Evolutionary conservation across 2,329 filamentous ascomycete species (phyloP), one percentile per base, ranked within the genome.

Genomic region (Ceratocystiopsis minuta): DNA sequence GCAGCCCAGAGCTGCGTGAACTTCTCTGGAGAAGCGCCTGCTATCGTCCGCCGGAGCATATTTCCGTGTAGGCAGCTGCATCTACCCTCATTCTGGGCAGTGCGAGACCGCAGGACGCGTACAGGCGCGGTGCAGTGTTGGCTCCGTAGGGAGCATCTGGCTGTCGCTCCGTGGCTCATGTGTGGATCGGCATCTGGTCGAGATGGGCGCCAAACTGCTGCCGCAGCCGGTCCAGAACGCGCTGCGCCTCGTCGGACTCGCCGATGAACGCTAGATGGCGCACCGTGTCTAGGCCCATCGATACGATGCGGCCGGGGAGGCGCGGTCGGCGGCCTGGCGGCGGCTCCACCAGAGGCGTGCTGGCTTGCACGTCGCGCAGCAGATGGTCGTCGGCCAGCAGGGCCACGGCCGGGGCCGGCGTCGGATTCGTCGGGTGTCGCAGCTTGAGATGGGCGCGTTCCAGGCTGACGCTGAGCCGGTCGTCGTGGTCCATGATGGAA

Each of bases 401-500:
- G 2, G 59, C 51, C 12, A 75, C 50, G 0, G 72, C 72, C 1
- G 60, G 59, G 2, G 57, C 53, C 17, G 65, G 60, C 20, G 62
- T 60, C 0, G 72, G 71, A 3, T 58, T 57, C 0, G 64, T 65
- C 0, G 72, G 72, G 50, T 75, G 71, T 43, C 69, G 60, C 2
- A 76, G 58, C 24, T 66, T 60, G 4, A 76, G 57, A 48, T 75
- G 72, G 0, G 71, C 70, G 31, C 60, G 58, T 39, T 71, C 65
- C 9, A 72, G 52, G 9, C 52, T 51, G 34, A 65, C 53, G 1
- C 58, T 54, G 18, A 43, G 42, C 18, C 51, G 50, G 6, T 54
- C 48, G 15, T 66, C 54, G 15, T 57, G 58, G 39, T 61, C 54
- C 17, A 65, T 66, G 5, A 70, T 59, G 35, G 61, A 58, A 34